Conservation (phyloP, 228 moss, liverwort and hornwort genomes). For the Sphagnum fallax region DNA sequence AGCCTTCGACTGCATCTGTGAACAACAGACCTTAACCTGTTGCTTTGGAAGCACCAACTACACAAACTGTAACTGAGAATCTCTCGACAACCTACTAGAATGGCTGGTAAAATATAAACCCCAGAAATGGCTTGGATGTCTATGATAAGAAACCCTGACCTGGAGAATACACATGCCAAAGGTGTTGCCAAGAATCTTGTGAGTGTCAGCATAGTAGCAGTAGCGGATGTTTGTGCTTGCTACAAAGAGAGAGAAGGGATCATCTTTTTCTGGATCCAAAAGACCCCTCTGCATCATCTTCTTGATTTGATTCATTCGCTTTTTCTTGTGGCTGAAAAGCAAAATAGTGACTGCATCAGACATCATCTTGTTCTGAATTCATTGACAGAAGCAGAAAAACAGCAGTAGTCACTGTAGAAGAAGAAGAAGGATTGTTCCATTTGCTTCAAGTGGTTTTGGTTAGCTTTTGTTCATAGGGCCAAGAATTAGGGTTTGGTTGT, state of each 20-base stretch:
- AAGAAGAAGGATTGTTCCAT: too few species aligned
- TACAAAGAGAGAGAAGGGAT: conserved; percentile 87
- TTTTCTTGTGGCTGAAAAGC: conserved; percentile 85
- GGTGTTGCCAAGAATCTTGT: conserved; percentile 90
- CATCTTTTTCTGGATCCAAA: conserved; percentile 91
- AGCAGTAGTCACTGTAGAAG: too few species aligned
- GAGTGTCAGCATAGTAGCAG: conserved; percentile 92
- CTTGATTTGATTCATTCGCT: conserved; percentile 95
- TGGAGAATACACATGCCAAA: conserved; percentile 99
- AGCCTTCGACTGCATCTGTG: conserved; percentile 3
- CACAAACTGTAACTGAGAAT: neutral
- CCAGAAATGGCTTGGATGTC: too few species aligned
- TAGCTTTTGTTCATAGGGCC: too few species aligned
- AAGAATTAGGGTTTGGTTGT: too few species aligned
- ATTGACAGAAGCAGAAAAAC: neutral
- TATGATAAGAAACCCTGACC: conserved; percentile 22
- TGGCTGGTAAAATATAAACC: too few species aligned
- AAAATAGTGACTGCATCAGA: neutral
- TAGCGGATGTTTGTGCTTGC: conserved; percentile 93
- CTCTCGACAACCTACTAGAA: neutral
- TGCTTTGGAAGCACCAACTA: neutral
- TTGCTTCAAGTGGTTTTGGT: too few species aligned
- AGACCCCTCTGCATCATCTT: conserved; percentile 97
- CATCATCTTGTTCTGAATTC: neutral
- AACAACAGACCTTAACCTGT: neutral